These are phyloP conservation scores for Sugiyamaella lignohabitans DNA, from an alignment of 805 yeast species.

Conservation along the genomic window DNA sequence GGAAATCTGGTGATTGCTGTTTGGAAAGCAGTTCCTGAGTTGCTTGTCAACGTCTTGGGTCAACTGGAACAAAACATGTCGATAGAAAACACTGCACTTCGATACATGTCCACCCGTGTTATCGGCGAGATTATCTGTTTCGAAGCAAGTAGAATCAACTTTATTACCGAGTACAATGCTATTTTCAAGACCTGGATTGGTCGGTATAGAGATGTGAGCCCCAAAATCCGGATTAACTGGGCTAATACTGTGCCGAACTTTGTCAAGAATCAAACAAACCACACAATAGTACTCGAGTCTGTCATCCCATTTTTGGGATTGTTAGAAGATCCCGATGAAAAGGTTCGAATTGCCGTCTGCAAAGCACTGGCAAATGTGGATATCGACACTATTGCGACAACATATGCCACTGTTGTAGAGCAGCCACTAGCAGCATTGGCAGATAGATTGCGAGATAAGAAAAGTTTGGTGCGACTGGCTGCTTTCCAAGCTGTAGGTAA, in stretches of 20 bases:
- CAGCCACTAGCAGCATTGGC: slow-evolving; percentile 42
- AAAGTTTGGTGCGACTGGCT: slow-evolving; percentile 53
- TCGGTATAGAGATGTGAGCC: slow-evolving; percentile 62
- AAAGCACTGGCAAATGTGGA: slow-evolving; percentile 41
- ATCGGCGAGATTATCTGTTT: slow-evolving; percentile 56
- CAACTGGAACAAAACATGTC: slow-evolving; percentile 66
- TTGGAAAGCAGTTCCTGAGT: slow-evolving; percentile 75
- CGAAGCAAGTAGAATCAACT: slow-evolving; percentile 47
- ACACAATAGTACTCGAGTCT: slow-evolving; percentile 28
- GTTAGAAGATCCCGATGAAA: slow-evolving; percentile 67
- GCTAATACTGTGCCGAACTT: slow-evolving; percentile 49
- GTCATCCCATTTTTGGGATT: slow-evolving; percentile 50
- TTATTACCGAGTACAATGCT: slow-evolving; percentile 49
- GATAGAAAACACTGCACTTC: slow-evolving; percentile 57
- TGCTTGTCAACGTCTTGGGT: slow-evolving; percentile 67
- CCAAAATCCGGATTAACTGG: slow-evolving; percentile 66
- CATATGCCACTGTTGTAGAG: slow-evolving; percentile 36
- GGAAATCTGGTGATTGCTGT: slow-evolving; percentile 59
- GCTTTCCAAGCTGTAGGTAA: slow-evolving; percentile 51
- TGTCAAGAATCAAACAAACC: slow-evolving; percentile 38
- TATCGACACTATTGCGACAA: slow-evolving; percentile 40
- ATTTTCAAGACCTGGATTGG: slow-evolving; percentile 69
- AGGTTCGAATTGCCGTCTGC: slow-evolving; percentile 60
- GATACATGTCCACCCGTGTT: slow-evolving; percentile 65
- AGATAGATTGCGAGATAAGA: slow-evolving; percentile 67